phyloP scores from a whole-genome alignment of 257 asterid species.

The Fraxinus cuspidata region DNA sequence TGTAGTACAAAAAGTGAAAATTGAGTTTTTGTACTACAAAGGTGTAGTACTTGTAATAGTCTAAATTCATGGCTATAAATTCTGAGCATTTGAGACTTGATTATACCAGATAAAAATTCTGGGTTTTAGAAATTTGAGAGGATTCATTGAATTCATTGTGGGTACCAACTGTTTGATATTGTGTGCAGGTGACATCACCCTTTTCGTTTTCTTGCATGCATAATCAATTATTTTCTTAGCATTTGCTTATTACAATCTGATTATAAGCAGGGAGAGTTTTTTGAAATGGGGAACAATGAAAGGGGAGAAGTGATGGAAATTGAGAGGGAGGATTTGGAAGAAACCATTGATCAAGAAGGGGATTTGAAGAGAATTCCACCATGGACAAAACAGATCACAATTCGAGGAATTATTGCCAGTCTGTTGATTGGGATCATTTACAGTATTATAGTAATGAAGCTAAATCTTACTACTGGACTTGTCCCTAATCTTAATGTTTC shows the following conservation, averaged over 20 bases:
- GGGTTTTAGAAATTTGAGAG: background rate
- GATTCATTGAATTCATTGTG: background rate
- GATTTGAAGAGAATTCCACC: conserved; percentile 37
- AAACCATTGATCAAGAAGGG: conserved; percentile 22
- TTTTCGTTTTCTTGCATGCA: background rate
- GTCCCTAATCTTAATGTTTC: conserved; percentile 37
- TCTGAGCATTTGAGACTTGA: background rate
- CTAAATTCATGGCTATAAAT: background rate
- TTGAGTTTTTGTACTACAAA: conserved; percentile 27
- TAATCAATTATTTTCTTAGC: background rate
- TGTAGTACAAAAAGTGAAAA: conserved; percentile 31
- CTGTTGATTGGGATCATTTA: conserved; percentile 27
- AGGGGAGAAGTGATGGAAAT: conserved; percentile 17
- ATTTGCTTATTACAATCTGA: background rate
- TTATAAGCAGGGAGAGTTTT: conserved; percentile 14
- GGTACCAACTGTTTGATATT: background rate
- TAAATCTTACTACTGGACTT: conserved; percentile 34
- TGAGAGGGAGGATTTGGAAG: conserved; percentile 26
- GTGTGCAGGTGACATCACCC: background rate
- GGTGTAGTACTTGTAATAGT: conserved; percentile 16
- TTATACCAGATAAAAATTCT: background rate
- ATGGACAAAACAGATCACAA: conserved; percentile 32
- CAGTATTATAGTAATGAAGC: conserved; percentile 33
- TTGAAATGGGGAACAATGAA: conserved; percentile 18
- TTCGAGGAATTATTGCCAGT: conserved; percentile 33